Percentiles rank a stretch among this genome's conserved stretches.
These are phyloP conservation scores for Rhynchosporium secalis DNA, from an alignment of 2,329 filamentous ascomycete species.

Conservation along the genomic window DNA sequence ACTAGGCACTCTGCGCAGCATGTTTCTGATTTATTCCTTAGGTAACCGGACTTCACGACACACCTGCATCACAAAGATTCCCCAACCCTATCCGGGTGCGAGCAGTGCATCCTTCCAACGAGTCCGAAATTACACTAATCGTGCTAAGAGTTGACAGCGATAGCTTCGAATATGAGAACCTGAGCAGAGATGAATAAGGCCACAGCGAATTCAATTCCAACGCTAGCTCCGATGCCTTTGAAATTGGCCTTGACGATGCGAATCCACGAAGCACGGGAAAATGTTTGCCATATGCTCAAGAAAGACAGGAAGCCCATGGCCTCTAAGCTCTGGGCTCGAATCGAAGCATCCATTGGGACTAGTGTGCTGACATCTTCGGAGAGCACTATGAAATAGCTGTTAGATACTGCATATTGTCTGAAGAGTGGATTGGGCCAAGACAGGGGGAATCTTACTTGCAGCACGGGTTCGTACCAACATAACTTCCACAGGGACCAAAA, in stretches of 20 bases:
- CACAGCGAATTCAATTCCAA: neutral
- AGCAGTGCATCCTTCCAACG: no score
- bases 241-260: conserved; percentile 7
- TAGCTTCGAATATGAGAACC: neutral
- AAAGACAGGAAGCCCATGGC: conserved; percentile 9
- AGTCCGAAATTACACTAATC: neutral
- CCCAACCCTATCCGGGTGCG: no score
- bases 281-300: neutral
- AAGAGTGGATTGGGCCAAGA: neutral
- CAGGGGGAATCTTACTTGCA: neutral
- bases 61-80: no score
- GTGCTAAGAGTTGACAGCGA: neutral
- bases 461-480: conserved; percentile 10
- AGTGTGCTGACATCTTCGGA: conserved; percentile 1
- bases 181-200: neutral
- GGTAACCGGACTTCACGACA: no score
- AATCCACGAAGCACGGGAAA: conserved; percentile 11
- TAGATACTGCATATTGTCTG: neutral
- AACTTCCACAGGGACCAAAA: conserved; percentile 2
- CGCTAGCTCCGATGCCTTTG: neutral
- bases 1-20: no score
- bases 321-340: neutral
- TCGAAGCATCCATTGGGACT: conserved; percentile 9
- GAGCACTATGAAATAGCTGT: neutral
- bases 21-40: no score